Evolutionary conservation across 805 yeast species (phyloP), one percentile per base, ranked within the genome.

Genomic region (Wickerhamomyces strasburgensis): DNA sequence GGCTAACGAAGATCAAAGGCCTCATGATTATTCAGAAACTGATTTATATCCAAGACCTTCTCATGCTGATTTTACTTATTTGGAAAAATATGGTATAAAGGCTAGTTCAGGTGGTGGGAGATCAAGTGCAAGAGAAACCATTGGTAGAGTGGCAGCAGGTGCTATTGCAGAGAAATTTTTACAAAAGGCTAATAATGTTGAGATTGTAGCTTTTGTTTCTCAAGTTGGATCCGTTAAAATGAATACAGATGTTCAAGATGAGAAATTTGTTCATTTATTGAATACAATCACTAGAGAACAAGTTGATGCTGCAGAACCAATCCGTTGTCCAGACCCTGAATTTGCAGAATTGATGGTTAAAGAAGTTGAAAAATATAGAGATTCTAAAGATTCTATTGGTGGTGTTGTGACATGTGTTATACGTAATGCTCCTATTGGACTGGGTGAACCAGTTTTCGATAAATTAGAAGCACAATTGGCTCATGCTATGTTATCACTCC

Each of bases 121-220:
- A 59, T 84, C 97, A 10, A 79, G 90, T 31, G 98, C 98, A 7
- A 79, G 98, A 63, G 98, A 93, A 66, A 93, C 98, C 29, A 93
- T 93, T 53, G 98, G 98, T 40, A 78, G 98, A 63, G 98, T 93
- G 37, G 98, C 98, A 33, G 98, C 97, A 7, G 97, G 97, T 56
- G 98, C 96, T 35, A 80, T 93, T 62, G 98, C 98, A 34, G 98
- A 93, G 63, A 90, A 89, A 65, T 80, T 86, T 47, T 73, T 93
- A 56, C 57, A 65, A 33, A 78, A 82, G 51, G 83, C 84, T 38
- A 79, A 83, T 57, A 74, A 76, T 42, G 93, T 93, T 31, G 98
- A 90, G 62, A 86, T 93, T 53, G 96, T 93, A 33, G 98, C 97
- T 0, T 93, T 93, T 63, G 97, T 90, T 16, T 77, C 93, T n/a